A percentile compares a stretch with the other conserved stretches of the same genome.
phyloP scores from a whole-genome alignment of 495 filamentous ascomycete genomes.

The Hyphodiscus hymeniophilus region DNA sequence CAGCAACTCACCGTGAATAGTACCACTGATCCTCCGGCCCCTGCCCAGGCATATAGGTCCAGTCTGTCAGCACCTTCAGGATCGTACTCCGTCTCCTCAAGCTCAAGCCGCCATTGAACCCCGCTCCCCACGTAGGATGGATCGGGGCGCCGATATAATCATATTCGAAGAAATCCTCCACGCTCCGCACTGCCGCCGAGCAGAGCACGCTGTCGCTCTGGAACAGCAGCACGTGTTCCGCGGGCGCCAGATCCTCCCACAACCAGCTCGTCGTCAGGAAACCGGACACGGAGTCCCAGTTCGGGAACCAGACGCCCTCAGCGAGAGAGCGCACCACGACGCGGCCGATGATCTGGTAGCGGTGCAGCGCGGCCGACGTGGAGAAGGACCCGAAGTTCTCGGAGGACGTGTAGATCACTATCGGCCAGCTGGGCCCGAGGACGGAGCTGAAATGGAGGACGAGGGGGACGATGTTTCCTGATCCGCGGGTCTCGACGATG shows the following conservation, averaged over 20 bases:
- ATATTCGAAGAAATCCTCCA: constrained; percentile 21
- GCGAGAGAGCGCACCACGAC: constrained; percentile 11
- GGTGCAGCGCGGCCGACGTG: constrained; percentile 8
- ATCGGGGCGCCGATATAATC: constrained; percentile 22
- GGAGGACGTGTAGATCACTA: constrained; percentile 22
- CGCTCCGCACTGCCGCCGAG: constrained; percentile 8
- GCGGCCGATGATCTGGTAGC: constrained; percentile 2
- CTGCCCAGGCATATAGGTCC: background rate
- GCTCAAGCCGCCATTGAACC: constrained; percentile 21
- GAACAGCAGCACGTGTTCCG: constrained; percentile 18
- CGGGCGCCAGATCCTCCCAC: constrained; percentile 16
- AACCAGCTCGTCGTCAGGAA: constrained; percentile 16
- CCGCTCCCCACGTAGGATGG: background rate
- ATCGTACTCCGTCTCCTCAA: constrained; percentile 17
- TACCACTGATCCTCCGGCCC: constrained; percentile 20
- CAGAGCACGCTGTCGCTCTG: constrained; percentile 18
- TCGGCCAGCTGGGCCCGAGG: constrained; percentile 26
- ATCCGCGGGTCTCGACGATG: constrained; percentile 16
- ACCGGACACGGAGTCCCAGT: constrained; percentile 12
- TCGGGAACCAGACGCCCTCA: constrained; percentile 11
- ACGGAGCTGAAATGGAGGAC: constrained; percentile 27
- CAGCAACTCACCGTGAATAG: too few relatives aligned
- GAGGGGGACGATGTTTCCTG: constrained; percentile 13
- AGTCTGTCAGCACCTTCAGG: constrained; percentile 11
- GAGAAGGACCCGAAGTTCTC: constrained; percentile 14